Evolutionary conservation across 805 yeast species (phyloP), one percentile per base, ranked within the genome.

Genomic region (Hanseniaspora valbyensis): DNA sequence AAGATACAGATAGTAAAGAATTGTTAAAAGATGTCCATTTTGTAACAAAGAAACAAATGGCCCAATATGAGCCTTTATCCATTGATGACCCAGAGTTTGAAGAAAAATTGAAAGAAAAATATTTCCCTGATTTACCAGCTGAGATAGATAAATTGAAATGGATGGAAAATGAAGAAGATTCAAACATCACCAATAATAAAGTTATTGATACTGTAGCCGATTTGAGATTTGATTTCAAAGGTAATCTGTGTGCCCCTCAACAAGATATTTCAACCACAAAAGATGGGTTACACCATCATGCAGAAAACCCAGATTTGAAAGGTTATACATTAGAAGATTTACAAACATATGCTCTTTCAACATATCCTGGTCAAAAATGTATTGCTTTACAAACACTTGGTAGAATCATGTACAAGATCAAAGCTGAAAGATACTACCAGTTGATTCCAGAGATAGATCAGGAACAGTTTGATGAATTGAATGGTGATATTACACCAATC

Each of bases 241-340:
- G 96, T 10, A 71, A 84, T 57, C 63, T 92, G 53, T 70, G 92
- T 3, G 70, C 80, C 6, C 81, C 83, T 5, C 64, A 70, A 0
- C 71, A 77, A 44, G 69, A 78, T 28, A 63, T 67, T 14, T 53
- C 66, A 1, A 64, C 76, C 6, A 71, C 81, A 0, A 68, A 71
- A 36, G 61, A 74, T 36, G 98, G 95, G 0, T 72, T 92, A 24
- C 96, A 87, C 59, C 97, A 92, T 62, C 99, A 92, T 64, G 75
- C 96, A 0, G 86, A 82, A 10, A 79, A 82, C 43, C 96, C 97
- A 0, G 79, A 80, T 41, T 70, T 89, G 48, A 95, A 97, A 0
- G 99, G 99, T 0, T 92, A 92, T 63, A 89, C 96, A 0, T 62
- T 92, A 22, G 70, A 77, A 0, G 99, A 92, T 61, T 70, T 92